These are phyloP conservation scores for Nicotiana otophora DNA, from an alignment of 257 asterid species.

Conservation along the genomic window DNA sequence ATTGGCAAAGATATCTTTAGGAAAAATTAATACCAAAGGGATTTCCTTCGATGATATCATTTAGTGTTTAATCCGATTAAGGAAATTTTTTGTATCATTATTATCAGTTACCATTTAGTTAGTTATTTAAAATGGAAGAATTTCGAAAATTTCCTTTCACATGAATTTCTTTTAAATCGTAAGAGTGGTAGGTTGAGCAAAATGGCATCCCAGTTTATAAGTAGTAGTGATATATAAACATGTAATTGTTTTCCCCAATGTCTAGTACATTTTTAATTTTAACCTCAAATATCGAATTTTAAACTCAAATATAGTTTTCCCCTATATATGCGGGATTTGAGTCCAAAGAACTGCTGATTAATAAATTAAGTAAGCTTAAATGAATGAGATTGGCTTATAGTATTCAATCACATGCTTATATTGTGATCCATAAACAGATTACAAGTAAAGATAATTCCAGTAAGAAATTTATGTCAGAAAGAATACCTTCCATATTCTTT, in stretches of 20 bases:
- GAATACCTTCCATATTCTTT: background rate
- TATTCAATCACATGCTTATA: background rate
- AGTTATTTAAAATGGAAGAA: background rate
- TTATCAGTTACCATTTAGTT: background rate
- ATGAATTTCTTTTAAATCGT: background rate
- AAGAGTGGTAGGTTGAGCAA: background rate
- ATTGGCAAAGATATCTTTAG: no score
- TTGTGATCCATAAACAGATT: background rate
- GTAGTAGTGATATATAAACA: no score
- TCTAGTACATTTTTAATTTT: no score
- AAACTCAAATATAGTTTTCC: no score
- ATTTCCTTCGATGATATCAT: background rate
- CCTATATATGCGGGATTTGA: no score
- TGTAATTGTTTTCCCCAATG: no score
- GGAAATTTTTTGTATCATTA: background rate
- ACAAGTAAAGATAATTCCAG: no score
- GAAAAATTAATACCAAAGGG: no score
- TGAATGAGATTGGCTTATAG: no score
- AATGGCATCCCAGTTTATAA: background rate
- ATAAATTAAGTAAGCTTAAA: background rate
- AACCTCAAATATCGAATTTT: no score
- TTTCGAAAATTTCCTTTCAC: background rate
- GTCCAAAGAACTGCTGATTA: no score
- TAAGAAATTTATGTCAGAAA: no score
- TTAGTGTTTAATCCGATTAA: background rate